Percentiles rank a stretch among this genome's conserved stretches.
These are phyloP conservation scores for Trichoderma semiorbis DNA, from an alignment of 2,329 filamentous ascomycete genomes.

Conservation along the genomic window DNA sequence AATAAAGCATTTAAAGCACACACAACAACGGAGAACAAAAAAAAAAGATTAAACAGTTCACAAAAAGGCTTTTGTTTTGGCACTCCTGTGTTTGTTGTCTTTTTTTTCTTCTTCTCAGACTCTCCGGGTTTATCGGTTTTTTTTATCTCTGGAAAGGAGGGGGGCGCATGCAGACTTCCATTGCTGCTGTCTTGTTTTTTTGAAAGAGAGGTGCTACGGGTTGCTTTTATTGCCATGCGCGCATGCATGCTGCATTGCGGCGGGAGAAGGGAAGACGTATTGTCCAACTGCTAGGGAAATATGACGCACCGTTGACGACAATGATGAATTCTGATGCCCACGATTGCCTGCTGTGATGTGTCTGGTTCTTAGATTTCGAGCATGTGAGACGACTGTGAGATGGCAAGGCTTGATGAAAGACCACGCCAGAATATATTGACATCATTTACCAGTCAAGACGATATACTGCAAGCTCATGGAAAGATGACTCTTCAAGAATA, in stretches of 20 bases:
- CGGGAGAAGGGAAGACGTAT: constrained; percentile 10
- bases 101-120: not conserved
- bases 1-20: constrained; percentile 16
- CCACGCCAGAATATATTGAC: not conserved
- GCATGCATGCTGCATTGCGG: constrained; percentile 8
- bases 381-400: not conserved
- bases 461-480: not conserved
- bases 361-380: not conserved
- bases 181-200: constrained; percentile 11
- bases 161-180: constrained; percentile 3
- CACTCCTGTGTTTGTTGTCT: not conserved
- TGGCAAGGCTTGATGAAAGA: not conserved
- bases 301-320: constrained; percentile 19
- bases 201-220: constrained; percentile 13
- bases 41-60: constrained; percentile 10
- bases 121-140: constrained; percentile 1
- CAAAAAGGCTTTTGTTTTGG: not conserved
- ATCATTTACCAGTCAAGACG: not conserved
- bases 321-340: not conserved
- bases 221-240: constrained; percentile 10
- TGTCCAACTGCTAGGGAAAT: constrained; percentile 17
- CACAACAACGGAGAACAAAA: constrained; percentile 14
- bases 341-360: not conserved
- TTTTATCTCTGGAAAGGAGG: constrained; percentile 5
- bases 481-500: no score